A percentile compares a stretch with the other conserved stretches of the same genome.
Evolutionary conservation across 1,284 basidiomycete species (phyloP).

Genomic region (Marasmius fiardii): DNA sequence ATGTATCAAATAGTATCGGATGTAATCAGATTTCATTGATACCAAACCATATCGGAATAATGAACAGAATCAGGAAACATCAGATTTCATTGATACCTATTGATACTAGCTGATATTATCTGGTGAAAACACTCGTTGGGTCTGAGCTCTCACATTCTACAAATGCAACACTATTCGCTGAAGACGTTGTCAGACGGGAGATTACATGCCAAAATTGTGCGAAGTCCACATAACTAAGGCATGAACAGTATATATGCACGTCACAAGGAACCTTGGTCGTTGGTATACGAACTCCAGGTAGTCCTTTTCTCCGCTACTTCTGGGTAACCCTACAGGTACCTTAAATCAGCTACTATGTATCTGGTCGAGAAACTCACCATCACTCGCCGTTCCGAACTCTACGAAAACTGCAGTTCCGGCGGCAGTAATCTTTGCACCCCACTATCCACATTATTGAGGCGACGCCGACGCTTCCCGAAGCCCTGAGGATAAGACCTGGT

Average conservation of each 20-base stretch:
- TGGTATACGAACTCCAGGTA: slow-evolving; percentile 72
- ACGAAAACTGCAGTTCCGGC: slow-evolving; percentile 71
- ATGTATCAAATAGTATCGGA: no score
- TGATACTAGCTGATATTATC: no score
- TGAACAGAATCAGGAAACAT: no score
- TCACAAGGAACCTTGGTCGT: slow-evolving; percentile 58
- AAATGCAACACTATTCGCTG: slow-evolving; percentile 56
- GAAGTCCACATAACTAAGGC: slow-evolving; percentile 46
- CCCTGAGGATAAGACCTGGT: slow-evolving; percentile 62
- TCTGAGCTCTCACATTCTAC: slow-evolving; percentile 69
- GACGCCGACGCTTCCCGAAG: slow-evolving; percentile 63
- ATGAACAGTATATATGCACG: slow-evolving; percentile 59
- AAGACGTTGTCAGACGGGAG: slow-evolving; percentile 32
- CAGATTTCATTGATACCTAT: no score
- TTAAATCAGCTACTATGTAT: neutral
- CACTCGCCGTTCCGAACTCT: slow-evolving; percentile 65
- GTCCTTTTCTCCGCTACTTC: slow-evolving; percentile 74
- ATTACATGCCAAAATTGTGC: slow-evolving; percentile 17
- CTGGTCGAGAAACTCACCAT: slow-evolving; percentile 1
- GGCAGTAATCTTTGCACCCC: slow-evolving; percentile 58
- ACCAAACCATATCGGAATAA: no score
- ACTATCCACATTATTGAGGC: slow-evolving; percentile 69
- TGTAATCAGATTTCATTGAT: no score
- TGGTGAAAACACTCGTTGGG: no score
- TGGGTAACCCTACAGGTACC: slow-evolving; percentile 54